Evolutionary conservation across 805 yeast species (phyloP).

Genomic region (Yamadazyma kitorensis): DNA sequence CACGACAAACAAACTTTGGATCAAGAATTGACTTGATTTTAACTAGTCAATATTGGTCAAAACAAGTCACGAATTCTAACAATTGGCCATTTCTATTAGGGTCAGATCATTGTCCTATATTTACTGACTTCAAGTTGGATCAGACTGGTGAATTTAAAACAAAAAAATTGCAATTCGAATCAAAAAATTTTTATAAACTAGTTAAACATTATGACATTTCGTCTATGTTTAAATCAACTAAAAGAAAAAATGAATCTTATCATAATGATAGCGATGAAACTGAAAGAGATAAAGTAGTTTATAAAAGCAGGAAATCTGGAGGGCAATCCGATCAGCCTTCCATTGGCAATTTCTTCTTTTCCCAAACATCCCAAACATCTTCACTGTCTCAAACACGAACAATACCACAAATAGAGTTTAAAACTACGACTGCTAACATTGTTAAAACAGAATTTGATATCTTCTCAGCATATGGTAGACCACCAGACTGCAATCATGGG

Average conservation of each 20-base stretch:
- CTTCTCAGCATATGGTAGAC: constrained; percentile 17
- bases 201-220: constrained; percentile 32
- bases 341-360: constrained; percentile 22
- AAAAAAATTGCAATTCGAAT: constrained; percentile 49
- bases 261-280: constrained; percentile 3
- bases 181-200: constrained; percentile 45
- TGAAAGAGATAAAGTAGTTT: constrained; percentile 14
- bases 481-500: constrained; percentile 28
- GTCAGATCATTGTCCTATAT: constrained; percentile 94
- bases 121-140: constrained; percentile 50
- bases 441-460: not conserved
- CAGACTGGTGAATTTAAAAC: too few species aligned
- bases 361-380: not conserved
- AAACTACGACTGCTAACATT: not conserved
- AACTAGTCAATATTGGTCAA: constrained; percentile 38
- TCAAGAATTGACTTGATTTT: constrained; percentile 83
- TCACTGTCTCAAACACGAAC: too few species aligned
- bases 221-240: constrained; percentile 20
- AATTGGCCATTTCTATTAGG: constrained; percentile 76
- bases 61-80: constrained; percentile 37
- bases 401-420: not conserved
- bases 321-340: constrained; percentile 17
- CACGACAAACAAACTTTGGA: constrained; percentile 81
- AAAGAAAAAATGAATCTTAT: constrained; percentile 11
- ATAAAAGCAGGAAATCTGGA: constrained; percentile 14